phyloP scores from a whole-genome alignment of 192 early-diverging fungal genomes.

The Linnemannia elongata region DNA sequence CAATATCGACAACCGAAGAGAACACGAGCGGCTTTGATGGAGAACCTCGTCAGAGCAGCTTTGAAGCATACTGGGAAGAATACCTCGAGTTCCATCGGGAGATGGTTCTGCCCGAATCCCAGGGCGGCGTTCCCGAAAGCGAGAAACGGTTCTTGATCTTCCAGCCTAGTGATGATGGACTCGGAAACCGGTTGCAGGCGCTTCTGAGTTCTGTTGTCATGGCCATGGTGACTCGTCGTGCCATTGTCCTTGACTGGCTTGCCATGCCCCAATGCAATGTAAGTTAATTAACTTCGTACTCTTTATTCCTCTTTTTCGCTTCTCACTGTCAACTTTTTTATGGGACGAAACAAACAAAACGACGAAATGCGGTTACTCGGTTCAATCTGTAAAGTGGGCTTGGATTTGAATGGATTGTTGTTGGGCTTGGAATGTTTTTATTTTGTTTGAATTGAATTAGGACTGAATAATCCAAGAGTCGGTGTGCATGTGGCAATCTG shows the following conservation, averaged over 20 bases:
- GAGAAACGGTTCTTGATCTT: conserved; percentile 41
- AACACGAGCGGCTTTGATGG: not conserved
- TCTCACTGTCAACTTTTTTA: not conserved
- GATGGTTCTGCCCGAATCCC: conserved; percentile 35
- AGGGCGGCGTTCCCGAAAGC: conserved; percentile 26
- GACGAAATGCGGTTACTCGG: not conserved
- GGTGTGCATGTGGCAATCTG: not conserved
- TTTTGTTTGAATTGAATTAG: not conserved
- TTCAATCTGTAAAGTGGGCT: not conserved
- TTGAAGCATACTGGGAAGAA: conserved; percentile 52
- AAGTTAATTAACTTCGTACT: conserved; percentile 24
- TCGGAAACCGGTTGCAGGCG: conserved; percentile 49
- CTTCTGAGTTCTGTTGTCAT: conserved; percentile 45
- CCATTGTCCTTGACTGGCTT: conserved; percentile 49
- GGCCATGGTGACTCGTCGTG: conserved; percentile 44
- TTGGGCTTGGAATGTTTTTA: not conserved
- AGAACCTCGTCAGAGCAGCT: conserved; percentile 20
- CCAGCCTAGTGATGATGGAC: conserved; percentile 52
- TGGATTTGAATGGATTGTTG: not conserved
- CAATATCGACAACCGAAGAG: not conserved
- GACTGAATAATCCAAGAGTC: not conserved
- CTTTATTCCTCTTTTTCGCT: not conserved
- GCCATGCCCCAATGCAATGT: conserved; percentile 54
- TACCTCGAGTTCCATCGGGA: conserved; percentile 41
- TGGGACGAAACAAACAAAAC: not conserved